Evolutionary conservation across 2,329 filamentous ascomycete genomes (phyloP).

Genomic region (Penicillium thymicola): DNA sequence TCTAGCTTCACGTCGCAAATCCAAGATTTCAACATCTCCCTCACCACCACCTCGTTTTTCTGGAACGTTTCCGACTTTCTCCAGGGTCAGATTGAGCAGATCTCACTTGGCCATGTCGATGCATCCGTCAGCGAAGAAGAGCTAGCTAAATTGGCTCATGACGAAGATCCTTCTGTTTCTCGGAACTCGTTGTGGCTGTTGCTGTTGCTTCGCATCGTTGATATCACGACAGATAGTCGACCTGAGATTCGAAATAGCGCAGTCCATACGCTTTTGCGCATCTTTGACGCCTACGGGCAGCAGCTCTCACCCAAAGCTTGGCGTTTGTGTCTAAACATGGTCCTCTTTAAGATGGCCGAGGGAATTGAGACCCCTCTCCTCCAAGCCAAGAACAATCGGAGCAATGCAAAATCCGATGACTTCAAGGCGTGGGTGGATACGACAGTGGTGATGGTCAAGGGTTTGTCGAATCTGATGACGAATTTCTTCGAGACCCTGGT

Average conservation of each 20-base stretch:
- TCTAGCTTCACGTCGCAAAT: slow-evolving; percentile 85
- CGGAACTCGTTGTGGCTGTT: slow-evolving; percentile 34
- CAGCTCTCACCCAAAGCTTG: slow-evolving; percentile 74
- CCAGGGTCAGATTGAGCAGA: slow-evolving; percentile 48
- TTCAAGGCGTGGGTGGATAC: slow-evolving; percentile 68
- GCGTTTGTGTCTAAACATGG: slow-evolving; percentile 75
- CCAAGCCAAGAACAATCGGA: slow-evolving; percentile 12
- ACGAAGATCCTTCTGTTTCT: slow-evolving; percentile 59
- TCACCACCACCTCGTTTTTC: slow-evolving; percentile 93
- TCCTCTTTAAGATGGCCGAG: slow-evolving; percentile 74
- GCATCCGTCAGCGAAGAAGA: slow-evolving; percentile 54
- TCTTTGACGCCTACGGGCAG: slow-evolving; percentile 87
- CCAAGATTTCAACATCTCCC: slow-evolving; percentile 89
- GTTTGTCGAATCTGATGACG: slow-evolving; percentile 68
- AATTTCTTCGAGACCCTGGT: slow-evolving; percentile 73
- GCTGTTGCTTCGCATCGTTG: slow-evolving; percentile 40
- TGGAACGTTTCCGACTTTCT: slow-evolving; percentile 94
- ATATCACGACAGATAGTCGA: slow-evolving; percentile 41
- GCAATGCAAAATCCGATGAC: slow-evolving; percentile 26
- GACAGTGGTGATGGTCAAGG: slow-evolving; percentile 68
- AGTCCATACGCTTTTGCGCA: slow-evolving; percentile 84
- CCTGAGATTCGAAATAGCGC: slow-evolving; percentile 56
- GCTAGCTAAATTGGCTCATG: slow-evolving; percentile 57
- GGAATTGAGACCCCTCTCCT: slow-evolving; percentile 59
- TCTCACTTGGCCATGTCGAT: slow-evolving; percentile 38